Evolutionary conservation across 768 basidiomycete genomes (phyloP), one percentile per base, ranked within the genome.

Genomic region (Lentinula edodes): DNA sequence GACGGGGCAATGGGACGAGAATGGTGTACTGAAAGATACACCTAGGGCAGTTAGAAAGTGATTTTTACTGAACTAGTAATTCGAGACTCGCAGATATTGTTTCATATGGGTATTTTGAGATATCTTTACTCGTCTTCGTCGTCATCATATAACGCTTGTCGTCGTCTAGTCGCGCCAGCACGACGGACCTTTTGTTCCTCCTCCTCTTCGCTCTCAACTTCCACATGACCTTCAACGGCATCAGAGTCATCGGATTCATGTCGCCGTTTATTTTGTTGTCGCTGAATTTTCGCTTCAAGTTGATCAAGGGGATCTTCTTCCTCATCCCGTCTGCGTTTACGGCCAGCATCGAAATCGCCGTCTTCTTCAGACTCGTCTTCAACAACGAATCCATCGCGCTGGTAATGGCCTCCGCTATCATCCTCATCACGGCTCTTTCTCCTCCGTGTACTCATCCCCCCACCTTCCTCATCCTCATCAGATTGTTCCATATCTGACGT

Each of bases 311-410:
- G 78, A 62, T 86, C 87, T 36, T 89, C 86, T 50, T 60, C 58
- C 66, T 71, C 35, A 73, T 73, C 61, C 70, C 74, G n/a, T 70
- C 76, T 50, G 75, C 78, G 42, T 76, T 75, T 45, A 70, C 77
- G 12, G 64, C 70, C 20, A 73, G 71, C 76, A 60, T 76, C 74
- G 41, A 73, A 75, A 20, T 76, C 80, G 10, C 69, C 78, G 3
- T 89, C 89, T 32, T 89, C 88, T 45, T 91, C 90, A 16, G 85
- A 86, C 20, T 82, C 79, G 65, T 92, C 91, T 13, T 88, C 86
- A 10, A 93, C 92, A 34, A 94, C 77, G 67, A 94, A 94, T 67
- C 91, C 91, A 69, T 94, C 91, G 61, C 88, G 85, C 69, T 91
- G 88, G 66, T 93, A 93, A 46, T 91, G 89, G 20, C 83, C 84